Evolutionary conservation across 2,329 filamentous ascomycete species (phyloP), one percentile per base, ranked within the genome.

Genomic region (Trichoderma asperellum): DNA sequence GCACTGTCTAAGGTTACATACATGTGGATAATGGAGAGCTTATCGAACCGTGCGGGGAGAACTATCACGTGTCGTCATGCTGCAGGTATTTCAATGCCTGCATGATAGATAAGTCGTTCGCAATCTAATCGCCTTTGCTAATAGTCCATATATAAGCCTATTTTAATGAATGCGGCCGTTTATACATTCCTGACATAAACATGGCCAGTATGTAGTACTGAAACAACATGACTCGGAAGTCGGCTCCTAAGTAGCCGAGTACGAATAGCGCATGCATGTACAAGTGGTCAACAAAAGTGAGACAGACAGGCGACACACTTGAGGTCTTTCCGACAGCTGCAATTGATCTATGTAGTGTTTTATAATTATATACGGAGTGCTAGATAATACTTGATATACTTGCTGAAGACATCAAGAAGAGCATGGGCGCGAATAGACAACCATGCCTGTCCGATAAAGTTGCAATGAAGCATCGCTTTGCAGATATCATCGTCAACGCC

Each of bases 11-110:
- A n/a, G 18, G 40, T 43, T 35, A 34, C 27, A 29, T 29, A 34
- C 27, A 56, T 4, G 53, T 56, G 12, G 37, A 7, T 43, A 61
- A 53, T 21, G 34, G 52, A 32, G 59, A 61, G 52, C 53, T 67
- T 67, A 57, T 67, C 64, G 52, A 37, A 34, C 40, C 55, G 63
- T 58, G 64, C 53, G 64, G 53, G 64, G 64, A 57, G 64, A 29
- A 43, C 49, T 40, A 67, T 67, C 64, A 67, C 64, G 64, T 67
- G 64, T 67, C 64, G 53, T 59, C 64, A 59, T 29, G 29, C 40
- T 18, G 40, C 63, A 57, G 21, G 6, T 34, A 55, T 43, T 10
- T 10, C 34, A 34, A n/a, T 18, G 37, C 35, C 49, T 35, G 14
- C 10, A 14, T 11, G 29, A 24, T 27, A 29, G 29, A 24, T 27